A percentile compares a stretch with the other conserved stretches of the same genome.
phyloP scores from a whole-genome alignment of 805 yeast genomes.

The Saturnispora besseyi region DNA sequence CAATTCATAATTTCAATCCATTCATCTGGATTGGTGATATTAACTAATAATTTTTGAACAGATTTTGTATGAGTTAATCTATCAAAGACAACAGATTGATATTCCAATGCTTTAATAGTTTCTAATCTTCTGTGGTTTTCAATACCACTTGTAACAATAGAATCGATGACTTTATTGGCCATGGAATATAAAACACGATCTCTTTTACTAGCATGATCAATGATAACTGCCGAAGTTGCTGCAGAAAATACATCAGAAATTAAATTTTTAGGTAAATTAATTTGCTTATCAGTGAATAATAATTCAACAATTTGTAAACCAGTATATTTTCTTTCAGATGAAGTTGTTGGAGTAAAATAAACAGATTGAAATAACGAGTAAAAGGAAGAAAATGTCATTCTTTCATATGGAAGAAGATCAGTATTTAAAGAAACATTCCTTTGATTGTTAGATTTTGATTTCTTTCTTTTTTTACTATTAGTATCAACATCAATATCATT shows the following conservation, averaged over 20 bases:
- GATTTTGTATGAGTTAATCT: slow-evolving; percentile 66
- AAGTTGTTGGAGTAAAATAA: slow-evolving; percentile 64
- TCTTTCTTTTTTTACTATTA: slow-evolving; percentile 30
- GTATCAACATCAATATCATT: neutral
- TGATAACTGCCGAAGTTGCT: slow-evolving; percentile 61
- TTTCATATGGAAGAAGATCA: neutral
- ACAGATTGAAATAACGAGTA: slow-evolving; percentile 81
- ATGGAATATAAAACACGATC: slow-evolving; percentile 60
- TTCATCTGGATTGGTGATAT: slow-evolving; percentile 2
- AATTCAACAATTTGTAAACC: slow-evolving; percentile 68
- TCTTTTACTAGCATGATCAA: slow-evolving; percentile 64
- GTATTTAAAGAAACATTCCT: neutral
- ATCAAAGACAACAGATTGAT: slow-evolving; percentile 67
- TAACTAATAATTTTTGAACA: slow-evolving; percentile 34
- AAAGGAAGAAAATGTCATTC: slow-evolving; percentile 48
- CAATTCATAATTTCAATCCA: slow-evolving; percentile 11
- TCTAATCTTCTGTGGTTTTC: slow-evolving; percentile 30
- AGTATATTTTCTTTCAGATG: slow-evolving; percentile 78
- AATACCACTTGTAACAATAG: slow-evolving; percentile 33
- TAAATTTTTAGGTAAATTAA: slow-evolving; percentile 11
- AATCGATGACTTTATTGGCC: slow-evolving; percentile 43
- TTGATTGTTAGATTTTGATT: slow-evolving; percentile 10
- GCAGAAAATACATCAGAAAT: slow-evolving; percentile 38
- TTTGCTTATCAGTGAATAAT: slow-evolving; percentile 29
- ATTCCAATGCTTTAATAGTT: slow-evolving; percentile 27